A percentile compares a stretch with the other conserved stretches of the same genome.
These are phyloP conservation scores for Hylodesmum podocarpum DNA, from an alignment of 306 rosid genomes.

Conservation along the genomic window DNA sequence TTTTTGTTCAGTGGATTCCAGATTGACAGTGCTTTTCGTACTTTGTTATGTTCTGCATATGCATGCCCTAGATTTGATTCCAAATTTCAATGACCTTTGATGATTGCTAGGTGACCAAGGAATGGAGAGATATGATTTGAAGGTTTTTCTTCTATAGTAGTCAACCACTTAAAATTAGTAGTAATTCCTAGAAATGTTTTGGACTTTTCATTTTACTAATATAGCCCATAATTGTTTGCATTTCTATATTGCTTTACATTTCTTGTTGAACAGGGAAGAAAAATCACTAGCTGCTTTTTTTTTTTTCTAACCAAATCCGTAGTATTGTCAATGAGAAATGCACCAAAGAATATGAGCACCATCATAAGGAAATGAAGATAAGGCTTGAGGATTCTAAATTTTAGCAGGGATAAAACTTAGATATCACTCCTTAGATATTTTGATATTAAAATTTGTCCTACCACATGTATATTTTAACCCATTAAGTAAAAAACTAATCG, in stretches of 20 bases:
- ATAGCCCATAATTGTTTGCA: not conserved
- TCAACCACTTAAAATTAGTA: constrained; percentile 32
- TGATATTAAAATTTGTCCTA: too few relatives aligned
- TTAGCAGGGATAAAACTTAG: too few relatives aligned
- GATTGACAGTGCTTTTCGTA: constrained; percentile 22
- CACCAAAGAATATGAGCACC: not conserved
- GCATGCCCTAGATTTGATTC: constrained; percentile 37
- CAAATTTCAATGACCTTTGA: constrained; percentile 39
- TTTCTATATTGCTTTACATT: not conserved
- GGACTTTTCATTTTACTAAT: constrained; percentile 10
- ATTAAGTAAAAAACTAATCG: too few relatives aligned
- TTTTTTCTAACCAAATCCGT: not conserved
- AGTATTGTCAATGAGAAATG: not conserved
- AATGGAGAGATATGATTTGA: constrained; percentile 12
- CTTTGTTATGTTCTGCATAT: constrained; percentile 31
- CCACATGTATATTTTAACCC: too few relatives aligned
- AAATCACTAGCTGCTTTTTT: not conserved
- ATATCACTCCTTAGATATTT: too few relatives aligned
- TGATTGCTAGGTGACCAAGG: constrained; percentile 26
- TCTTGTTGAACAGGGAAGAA: not conserved
- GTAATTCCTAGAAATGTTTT: constrained; percentile 18
- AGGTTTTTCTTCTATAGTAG: not conserved
- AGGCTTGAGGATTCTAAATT: too few relatives aligned
- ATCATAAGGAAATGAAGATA: not conserved
- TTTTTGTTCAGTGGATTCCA: constrained; percentile 38